These are phyloP conservation scores for Candida glaebosa DNA, from an alignment of 805 yeast genomes.

Conservation along the genomic window DNA sequence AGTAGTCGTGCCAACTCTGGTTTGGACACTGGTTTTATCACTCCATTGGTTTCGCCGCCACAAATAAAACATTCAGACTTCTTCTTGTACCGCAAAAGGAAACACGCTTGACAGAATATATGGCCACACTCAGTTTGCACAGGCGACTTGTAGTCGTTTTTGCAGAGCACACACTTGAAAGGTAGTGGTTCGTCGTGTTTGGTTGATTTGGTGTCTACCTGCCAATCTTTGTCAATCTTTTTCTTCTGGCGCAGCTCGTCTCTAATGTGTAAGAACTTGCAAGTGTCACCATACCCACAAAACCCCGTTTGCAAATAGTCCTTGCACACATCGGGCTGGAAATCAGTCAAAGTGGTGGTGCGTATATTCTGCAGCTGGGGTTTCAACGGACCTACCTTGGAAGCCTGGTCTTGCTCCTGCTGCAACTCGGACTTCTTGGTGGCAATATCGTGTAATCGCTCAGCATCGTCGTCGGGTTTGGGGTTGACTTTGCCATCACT, in stretches of 20 bases:
- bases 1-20: conserved; percentile 16
- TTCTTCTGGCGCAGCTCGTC: conserved; percentile 77
- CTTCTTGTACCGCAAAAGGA: conserved; percentile 42
- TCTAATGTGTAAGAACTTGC: conserved; percentile 89
- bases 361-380: conserved; percentile 43
- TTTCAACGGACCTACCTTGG: conserved; percentile 16
- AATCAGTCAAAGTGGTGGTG: conserved; percentile 72
- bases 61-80: conserved; percentile 55
- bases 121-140: conserved; percentile 61
- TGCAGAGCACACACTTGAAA: conserved; percentile 61
- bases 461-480: conserved; percentile 6
- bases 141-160: conserved; percentile 50
- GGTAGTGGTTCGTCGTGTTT: conserved; percentile 34
- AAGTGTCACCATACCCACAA: conserved; percentile 96
- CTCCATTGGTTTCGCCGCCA: conserved; percentile 57
- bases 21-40: conserved; percentile 50
- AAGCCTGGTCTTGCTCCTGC: neutral
- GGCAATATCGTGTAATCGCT: neutral
- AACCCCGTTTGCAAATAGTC: conserved; percentile 88
- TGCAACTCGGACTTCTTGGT: conserved; percentile 3
- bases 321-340: conserved; percentile 91
- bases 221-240: conserved; percentile 72
- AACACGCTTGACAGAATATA: conserved; percentile 62
- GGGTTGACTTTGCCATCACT: neutral
- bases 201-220: conserved; percentile 22